phyloP scores from a whole-genome alignment of 345 rosid genomes.

The Capsella bursapastoris region DNA sequence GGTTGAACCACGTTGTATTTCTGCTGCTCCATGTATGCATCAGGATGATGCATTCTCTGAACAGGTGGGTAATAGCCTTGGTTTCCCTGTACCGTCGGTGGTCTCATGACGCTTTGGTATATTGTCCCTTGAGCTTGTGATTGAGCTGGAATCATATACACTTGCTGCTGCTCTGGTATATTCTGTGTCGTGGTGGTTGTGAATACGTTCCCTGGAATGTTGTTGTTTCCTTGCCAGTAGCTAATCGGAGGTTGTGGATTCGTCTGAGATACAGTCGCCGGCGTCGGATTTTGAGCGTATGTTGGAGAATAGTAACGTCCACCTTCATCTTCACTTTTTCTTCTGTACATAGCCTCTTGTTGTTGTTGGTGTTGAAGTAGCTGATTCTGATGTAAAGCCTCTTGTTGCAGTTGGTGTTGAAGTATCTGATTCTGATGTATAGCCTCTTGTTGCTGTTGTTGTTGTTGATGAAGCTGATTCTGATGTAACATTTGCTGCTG shows the following conservation, averaged over 20 bases:
- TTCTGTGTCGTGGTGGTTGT: slow-evolving; percentile 48
- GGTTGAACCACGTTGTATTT: slow-evolving; percentile 63
- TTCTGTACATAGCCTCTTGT: slow-evolving; percentile 51
- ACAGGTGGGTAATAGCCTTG: slow-evolving; percentile 71
- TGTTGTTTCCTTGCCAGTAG: slow-evolving; percentile 76
- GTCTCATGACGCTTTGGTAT: slow-evolving; percentile 51
- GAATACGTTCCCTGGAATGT: slow-evolving; percentile 49
- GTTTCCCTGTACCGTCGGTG: slow-evolving; percentile 59
- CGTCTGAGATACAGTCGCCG: slow-evolving; percentile 12
- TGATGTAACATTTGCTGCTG: slow-evolving; percentile 28
- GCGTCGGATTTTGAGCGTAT: slow-evolving; percentile 30
- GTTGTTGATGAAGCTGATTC: slow-evolving; percentile 42
- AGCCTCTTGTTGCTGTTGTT: slow-evolving; percentile 33
- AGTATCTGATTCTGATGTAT: slow-evolving; percentile 29
- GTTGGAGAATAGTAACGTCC: slow-evolving; percentile 55
- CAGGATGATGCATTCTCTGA: slow-evolving; percentile 61
- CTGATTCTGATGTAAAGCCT: slow-evolving; percentile 10
- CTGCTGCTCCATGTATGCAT: slow-evolving; percentile 75
- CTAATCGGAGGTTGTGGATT: slow-evolving; percentile 52
- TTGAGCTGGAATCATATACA: slow-evolving; percentile 59
- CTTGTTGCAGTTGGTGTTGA: slow-evolving; percentile 22
- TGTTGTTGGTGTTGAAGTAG: slow-evolving; percentile 12
- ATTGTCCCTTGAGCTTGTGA: slow-evolving; percentile 53
- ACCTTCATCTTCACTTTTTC: slow-evolving; percentile 48
- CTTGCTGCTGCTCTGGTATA: slow-evolving; percentile 63